Percentiles rank a stretch among this genome's conserved stretches.
These are phyloP conservation scores for Nicotiana paniculata DNA, from an alignment of 257 asterid species.

Conservation along the genomic window DNA sequence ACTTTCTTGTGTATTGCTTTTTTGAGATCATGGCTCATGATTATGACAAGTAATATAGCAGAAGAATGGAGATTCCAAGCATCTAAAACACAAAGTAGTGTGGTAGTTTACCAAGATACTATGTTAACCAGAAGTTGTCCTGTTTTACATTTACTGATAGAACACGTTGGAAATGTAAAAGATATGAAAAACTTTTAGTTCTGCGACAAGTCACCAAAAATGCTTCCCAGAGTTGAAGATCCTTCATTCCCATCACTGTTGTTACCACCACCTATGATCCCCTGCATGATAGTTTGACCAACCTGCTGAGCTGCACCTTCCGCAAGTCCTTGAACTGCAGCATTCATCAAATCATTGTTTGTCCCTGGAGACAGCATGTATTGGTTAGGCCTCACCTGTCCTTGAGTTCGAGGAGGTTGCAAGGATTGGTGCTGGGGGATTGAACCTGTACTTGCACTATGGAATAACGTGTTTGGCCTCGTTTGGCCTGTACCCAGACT, in stretches of 20 bases:
- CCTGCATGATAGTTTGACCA: conserved; percentile 34
- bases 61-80: background rate
- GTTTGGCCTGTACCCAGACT: background rate
- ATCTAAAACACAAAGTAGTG: background rate
- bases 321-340: conserved; percentile 32
- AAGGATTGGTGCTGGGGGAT: conserved; percentile 7
- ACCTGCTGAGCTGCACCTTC: conserved; percentile 41
- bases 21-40: background rate
- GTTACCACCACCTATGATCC: conserved; percentile 13
- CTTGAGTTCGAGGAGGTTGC: conserved; percentile 6
- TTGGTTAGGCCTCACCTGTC: background rate
- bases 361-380: background rate
- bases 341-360: conserved; percentile 20
- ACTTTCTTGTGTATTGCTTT: background rate
- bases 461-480: background rate
- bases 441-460: conserved; percentile 10
- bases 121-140: background rate
- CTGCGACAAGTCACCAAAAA: conserved; percentile 5
- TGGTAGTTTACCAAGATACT: background rate
- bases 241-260: conserved; percentile 15
- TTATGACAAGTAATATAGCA: background rate
- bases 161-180: background rate
- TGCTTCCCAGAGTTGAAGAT: background rate
- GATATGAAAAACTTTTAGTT: conserved; percentile 2
- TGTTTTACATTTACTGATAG: background rate